Conservation (phyloP, 129 eudicot species). For the Lactuca sativa region DNA sequence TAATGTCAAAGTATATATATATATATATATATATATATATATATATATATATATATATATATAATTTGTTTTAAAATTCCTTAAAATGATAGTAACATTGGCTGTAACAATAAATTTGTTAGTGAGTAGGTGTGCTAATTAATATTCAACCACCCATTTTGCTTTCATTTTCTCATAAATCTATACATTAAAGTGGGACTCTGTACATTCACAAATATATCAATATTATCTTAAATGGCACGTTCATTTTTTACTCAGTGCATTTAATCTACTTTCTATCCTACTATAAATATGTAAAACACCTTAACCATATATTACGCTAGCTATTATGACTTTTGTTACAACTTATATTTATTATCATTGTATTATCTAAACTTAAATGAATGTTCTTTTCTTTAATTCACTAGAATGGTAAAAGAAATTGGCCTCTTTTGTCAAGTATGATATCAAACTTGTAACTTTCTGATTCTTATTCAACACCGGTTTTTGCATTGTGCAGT, state of each 20-base stretch:
- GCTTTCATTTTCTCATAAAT: conserved; percentile 2
- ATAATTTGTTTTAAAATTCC: conserved; percentile 12
- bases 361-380: background rate
- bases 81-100: background rate
- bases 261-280: conserved; percentile 15
- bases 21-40: background rate
- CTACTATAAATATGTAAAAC: background rate
- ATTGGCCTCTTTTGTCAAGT: background rate
- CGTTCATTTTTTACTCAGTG: conserved; percentile 9
- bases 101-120: conserved; percentile 24
- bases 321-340: background rate
- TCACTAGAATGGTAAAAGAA: background rate
- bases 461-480: too few species aligned
- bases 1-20: too few species aligned
- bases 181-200: conserved; percentile 2
- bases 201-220: conserved; percentile 10
- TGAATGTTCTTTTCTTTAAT: background rate
- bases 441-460: background rate
- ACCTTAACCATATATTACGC: background rate
- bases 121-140: conserved; percentile 35
- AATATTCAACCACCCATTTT: conserved; percentile 26
- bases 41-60: background rate
- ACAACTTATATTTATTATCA: background rate
- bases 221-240: background rate
- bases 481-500: background rate